phyloP scores from a whole-genome alignment of 2,329 filamentous ascomycete genomes.

The Escovopsis sp. region DNA sequence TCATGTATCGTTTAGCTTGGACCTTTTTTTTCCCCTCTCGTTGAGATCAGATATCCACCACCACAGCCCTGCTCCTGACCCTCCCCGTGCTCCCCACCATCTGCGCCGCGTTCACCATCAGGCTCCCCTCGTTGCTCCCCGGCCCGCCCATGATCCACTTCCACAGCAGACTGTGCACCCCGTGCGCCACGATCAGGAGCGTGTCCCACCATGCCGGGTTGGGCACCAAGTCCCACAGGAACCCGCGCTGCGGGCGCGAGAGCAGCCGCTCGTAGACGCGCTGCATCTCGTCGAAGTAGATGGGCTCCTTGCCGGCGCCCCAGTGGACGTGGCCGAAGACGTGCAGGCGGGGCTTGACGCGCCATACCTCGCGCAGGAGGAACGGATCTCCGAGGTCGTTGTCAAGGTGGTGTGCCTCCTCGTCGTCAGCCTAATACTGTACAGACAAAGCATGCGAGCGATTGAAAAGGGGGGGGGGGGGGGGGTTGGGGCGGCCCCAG shows the following conservation, averaged over 20 bases:
- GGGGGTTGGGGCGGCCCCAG: too few species aligned
- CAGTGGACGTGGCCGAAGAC: slow-evolving; percentile 79
- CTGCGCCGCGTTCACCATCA: slow-evolving; percentile 44
- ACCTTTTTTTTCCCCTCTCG: not conserved
- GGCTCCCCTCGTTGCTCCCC: slow-evolving; percentile 31
- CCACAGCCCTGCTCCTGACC: slow-evolving; percentile 25
- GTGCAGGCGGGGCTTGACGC: slow-evolving; percentile 59
- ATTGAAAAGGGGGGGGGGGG: too few species aligned
- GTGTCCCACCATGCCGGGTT: slow-evolving; percentile 32
- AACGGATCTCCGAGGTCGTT: slow-evolving; percentile 55
- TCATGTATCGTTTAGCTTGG: too few species aligned
- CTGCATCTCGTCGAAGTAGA: slow-evolving; percentile 65
- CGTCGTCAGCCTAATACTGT: not conserved
- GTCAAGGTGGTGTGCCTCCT: slow-evolving; percentile 51
- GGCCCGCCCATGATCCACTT: slow-evolving; percentile 42
- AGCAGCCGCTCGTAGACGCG: slow-evolving; percentile 53
- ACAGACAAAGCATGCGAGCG: not conserved
- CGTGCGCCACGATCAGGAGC: slow-evolving; percentile 28
- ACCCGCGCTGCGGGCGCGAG: slow-evolving; percentile 24
- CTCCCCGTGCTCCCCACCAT: slow-evolving; percentile 38
- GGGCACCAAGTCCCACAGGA: slow-evolving; percentile 31
- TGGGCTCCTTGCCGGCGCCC: slow-evolving; percentile 52
- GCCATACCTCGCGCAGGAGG: slow-evolving; percentile 58
- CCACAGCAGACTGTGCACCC: slow-evolving; percentile 34
- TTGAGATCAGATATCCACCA: slow-evolving; percentile 17